Base-by-base conservation (phyloP, 768 basidiomycete species). In the Trametes villosa region DNA sequence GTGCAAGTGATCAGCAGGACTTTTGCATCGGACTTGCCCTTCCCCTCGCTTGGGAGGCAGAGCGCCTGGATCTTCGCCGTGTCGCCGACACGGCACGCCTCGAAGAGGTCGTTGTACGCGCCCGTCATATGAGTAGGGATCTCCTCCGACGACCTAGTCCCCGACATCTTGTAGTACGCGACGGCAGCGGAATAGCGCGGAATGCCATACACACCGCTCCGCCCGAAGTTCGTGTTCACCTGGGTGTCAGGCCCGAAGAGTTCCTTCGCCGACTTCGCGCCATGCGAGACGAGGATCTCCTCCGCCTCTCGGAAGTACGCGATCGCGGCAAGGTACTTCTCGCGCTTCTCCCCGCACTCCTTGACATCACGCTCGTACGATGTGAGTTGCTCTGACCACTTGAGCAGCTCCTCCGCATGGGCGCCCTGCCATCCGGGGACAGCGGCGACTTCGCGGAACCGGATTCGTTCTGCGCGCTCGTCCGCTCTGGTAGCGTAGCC, bases 41-140 rank as follows among this genome's bases (percentile, higher is more conserved):
- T 53, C 15, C 67, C 67, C 30, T 75, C 69, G 4, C 75, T 67
- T 1, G 84, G 85, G 18, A 86, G 70, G 68, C 86, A 88, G 7
- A 87, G 71, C 24, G 77, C 70, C 64, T 82, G 74, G 26, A 88
- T 75, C 57, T 75, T 79, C 22, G 73, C 79, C 53, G 82, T 80
- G 66, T 85, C 77, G 1, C 86, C 85, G 3, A 68, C 65, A 67
- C 76, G 82, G 64, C 81, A 83, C 3, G 86, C 86, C 63, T 85
- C 83, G 62, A 75, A 86, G 0, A 87, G 75, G 59, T 84, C 80
- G 47, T 85, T 79, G 65, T 86, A 87, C 2, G 68, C 59, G 18
- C 70, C 57, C 26, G 34, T 31, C 22, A 53, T 34, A 30, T 60
- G 59, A 6, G 27, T 22, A 2, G 52, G 45, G 11, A 60, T 36